Percentiles rank a stretch among this genome's conserved stretches.
Evolutionary conservation across 176 grass and related monocot species (phyloP).

Genomic region (Phyllostachys edulis): DNA sequence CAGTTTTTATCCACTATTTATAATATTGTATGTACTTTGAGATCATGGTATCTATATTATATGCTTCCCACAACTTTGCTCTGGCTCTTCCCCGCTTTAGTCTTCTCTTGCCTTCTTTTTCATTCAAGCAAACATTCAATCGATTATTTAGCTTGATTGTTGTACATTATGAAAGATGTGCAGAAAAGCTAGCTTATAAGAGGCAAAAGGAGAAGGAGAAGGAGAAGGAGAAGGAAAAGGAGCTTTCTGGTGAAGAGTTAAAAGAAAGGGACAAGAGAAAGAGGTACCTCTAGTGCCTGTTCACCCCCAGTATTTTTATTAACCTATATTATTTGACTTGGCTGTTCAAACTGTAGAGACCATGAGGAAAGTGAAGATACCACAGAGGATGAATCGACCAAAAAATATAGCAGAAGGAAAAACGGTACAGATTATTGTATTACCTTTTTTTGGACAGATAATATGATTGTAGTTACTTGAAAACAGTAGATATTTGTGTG

Average conservation of each 20-base stretch:
- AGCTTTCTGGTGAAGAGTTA: slow-evolving; percentile 29
- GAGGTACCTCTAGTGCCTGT: slow-evolving; percentile 43
- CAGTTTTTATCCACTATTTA: not conserved
- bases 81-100: not conserved
- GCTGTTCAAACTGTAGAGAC: slow-evolving; percentile 46
- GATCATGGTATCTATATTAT: not conserved
- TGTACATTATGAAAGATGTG: slow-evolving; percentile 79
- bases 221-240: slow-evolving; percentile 50
- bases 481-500: not conserved
- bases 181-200: slow-evolving; percentile 95
- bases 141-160: slow-evolving; percentile 36
- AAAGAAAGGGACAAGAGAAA: slow-evolving; percentile 60
- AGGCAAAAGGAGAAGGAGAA: slow-evolving; percentile 76
- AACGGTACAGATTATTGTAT: slow-evolving; percentile 48
- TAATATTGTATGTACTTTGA: not conserved
- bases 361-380: slow-evolving; percentile 32
- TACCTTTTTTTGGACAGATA: not conserved
- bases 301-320: not conserved
- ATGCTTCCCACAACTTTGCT: not conserved
- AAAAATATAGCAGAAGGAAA: slow-evolving; percentile 51
- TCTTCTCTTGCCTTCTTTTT: not conserved
- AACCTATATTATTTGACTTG: slow-evolving; percentile 2
- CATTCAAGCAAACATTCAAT: not conserved
- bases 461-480: slow-evolving; percentile 3
- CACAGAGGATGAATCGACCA: slow-evolving; percentile 30